Evolutionary conservation across 495 filamentous ascomycete species (phyloP).

Genomic region (Penicillium lagena): DNA sequence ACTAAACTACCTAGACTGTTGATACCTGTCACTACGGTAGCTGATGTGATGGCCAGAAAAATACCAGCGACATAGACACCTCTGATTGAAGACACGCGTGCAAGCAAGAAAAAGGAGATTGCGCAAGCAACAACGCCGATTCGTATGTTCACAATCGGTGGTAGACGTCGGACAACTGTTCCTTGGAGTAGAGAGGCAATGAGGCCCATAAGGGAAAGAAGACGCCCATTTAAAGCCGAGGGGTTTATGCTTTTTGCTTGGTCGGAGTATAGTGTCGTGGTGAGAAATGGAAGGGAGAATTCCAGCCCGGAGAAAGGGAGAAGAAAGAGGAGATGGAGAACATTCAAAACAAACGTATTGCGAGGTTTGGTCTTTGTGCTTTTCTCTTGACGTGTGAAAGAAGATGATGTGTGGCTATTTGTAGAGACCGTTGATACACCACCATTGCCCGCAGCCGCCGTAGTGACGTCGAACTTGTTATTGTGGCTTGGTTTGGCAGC

Average conservation of each 20-base stretch:
- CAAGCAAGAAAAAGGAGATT: constrained; percentile 72
- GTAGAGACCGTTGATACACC: too few species aligned
- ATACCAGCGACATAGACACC: constrained; percentile 76
- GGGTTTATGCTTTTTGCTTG: constrained; percentile 43
- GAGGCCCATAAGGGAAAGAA: constrained; percentile 88
- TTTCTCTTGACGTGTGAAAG: too few species aligned
- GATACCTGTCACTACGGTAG: constrained; percentile 89
- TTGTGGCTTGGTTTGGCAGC: background rate
- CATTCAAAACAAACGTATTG: constrained; percentile 71
- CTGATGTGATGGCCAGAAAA: constrained; percentile 78
- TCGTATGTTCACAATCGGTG: constrained; percentile 71
- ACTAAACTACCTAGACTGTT: constrained; percentile 90
- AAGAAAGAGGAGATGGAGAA: constrained; percentile 83
- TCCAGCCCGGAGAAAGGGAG: constrained; percentile 98
- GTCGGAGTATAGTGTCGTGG: constrained; percentile 75
- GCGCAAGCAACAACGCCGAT: constrained; percentile 73
- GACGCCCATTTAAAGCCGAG: constrained; percentile 70
- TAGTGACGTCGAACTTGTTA: constrained; percentile 4
- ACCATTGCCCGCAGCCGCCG: background rate
- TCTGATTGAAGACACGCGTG: constrained; percentile 51
- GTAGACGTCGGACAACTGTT: constrained; percentile 70
- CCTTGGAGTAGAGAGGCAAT: constrained; percentile 89
- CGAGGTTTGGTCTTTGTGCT: constrained; percentile 51
- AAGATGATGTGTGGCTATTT: too few species aligned
- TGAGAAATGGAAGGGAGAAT: constrained; percentile 90